Evolutionary conservation across 108 stramenopile species (phyloP).

Genomic region (Cylindrotheca fusiformis): DNA sequence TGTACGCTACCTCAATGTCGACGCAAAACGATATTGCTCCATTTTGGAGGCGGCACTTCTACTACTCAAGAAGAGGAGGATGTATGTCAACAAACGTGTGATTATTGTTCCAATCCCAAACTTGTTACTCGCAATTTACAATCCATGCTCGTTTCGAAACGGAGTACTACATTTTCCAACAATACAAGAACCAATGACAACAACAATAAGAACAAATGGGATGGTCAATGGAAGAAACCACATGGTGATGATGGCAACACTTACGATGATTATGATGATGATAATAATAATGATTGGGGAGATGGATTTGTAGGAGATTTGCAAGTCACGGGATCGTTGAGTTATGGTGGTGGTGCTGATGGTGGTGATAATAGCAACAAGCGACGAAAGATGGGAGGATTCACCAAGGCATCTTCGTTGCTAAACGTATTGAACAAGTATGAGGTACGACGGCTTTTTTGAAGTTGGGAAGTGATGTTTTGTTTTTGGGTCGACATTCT

Average conservation of each 20-base stretch:
- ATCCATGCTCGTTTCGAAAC: conserved; percentile 16
- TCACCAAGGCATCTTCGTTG: conserved; percentile 48
- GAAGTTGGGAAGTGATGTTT: conserved; percentile 3
- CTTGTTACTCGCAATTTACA: conserved; percentile 44
- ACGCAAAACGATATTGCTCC: conserved; percentile 58
- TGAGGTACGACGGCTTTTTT: conserved; percentile 13
- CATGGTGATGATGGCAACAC: too few species aligned
- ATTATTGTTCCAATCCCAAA: conserved; percentile 63
- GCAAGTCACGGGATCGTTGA: conserved; percentile 14
- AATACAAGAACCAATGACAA: conserved; percentile 8
- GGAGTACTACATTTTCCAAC: background rate
- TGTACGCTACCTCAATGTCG: conserved; percentile 60
- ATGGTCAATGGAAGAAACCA: conserved; percentile 27
- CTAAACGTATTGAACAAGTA: conserved; percentile 46
- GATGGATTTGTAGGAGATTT: conserved; percentile 33
- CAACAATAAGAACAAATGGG: conserved; percentile 48
- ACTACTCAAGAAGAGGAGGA: conserved; percentile 9
- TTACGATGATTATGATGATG: conserved; percentile 25
- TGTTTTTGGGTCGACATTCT: background rate
- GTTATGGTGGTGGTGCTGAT: background rate
- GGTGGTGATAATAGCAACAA: background rate
- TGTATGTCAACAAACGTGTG: conserved; percentile 67
- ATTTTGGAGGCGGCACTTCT: conserved; percentile 72
- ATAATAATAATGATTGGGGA: conserved; percentile 30
- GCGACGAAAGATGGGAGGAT: conserved; percentile 23